Conservation (phyloP, 2,329 filamentous ascomycete species). For the Anthostomella pinea region DNA sequence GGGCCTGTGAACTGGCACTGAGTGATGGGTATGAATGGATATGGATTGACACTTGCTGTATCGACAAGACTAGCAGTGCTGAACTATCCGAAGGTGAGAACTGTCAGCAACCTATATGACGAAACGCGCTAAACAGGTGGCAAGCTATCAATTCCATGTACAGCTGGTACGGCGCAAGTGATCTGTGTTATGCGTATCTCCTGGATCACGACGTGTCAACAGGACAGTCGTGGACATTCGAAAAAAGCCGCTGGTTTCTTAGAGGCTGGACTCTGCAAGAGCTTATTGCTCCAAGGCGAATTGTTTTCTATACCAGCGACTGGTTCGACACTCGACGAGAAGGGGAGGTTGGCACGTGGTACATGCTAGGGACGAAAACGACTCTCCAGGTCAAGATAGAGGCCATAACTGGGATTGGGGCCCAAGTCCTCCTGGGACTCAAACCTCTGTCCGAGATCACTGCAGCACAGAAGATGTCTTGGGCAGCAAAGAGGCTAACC, state of each 20-base stretch:
- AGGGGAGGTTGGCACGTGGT: neutral
- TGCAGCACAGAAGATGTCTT: neutral
- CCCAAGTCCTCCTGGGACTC: neutral
- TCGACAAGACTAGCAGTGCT: conserved; percentile 2
- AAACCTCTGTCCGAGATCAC: neutral
- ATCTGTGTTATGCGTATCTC: neutral
- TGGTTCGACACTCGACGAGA: too few relatives aligned
- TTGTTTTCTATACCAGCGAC: neutral
- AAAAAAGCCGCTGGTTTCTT: too few relatives aligned
- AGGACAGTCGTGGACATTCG: neutral
- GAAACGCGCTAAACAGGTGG: neutral
- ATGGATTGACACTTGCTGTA: conserved; percentile 1
- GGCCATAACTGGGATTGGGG: neutral
- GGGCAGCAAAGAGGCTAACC: neutral
- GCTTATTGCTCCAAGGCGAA: neutral
- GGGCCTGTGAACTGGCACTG: conserved; percentile 15
- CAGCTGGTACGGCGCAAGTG: neutral
- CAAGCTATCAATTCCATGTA: conserved; percentile 1
- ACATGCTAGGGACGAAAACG: neutral
- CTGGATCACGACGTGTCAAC: neutral
- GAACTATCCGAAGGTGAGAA: conserved; percentile 12
- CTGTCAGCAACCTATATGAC: too few relatives aligned
- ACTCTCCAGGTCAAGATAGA: neutral
- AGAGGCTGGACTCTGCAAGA: neutral
- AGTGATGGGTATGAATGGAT: neutral